Evolutionary conservation across 2,329 filamentous ascomycete genomes (phyloP), one percentile per base, ranked within the genome.

Genomic region (Rutstroemia sp.): DNA sequence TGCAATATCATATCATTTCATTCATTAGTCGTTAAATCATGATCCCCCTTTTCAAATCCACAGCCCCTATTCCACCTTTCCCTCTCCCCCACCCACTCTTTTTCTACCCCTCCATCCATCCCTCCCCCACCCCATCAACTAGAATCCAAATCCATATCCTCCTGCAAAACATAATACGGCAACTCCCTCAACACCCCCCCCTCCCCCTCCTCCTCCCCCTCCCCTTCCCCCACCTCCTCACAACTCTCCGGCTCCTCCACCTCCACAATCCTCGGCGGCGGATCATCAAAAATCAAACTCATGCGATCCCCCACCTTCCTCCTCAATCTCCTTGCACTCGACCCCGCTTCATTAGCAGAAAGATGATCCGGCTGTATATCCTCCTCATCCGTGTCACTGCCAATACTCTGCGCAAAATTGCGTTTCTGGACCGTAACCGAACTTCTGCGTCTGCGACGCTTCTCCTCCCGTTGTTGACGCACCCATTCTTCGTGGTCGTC

Each of bases 251-350:
- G 66, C 51, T 70, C 68, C 19, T 69, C 67, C 48, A 64, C 61
- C 56, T 70, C 68, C 4, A 65, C 63, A 51, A 70, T 70, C 37
- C 66, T 58, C 25, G 66, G 62, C 1, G 68, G 68, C 2, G 67
- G 68, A 56, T 69, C 68, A 47, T 70, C 68, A 56, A 69, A 69
- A 12, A 68, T 63, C 12, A 70, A 54, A 56, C 68, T 69, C 19
- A 57, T 56, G 42, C 67, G 50, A 37, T 69, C 64, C 2, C 61
- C 65, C n/a, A 61, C 61, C 7, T 68, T 70, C 45, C 68, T 60
- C 44, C 68, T 54, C 34, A 70, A 54, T 56, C 68, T 63, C 37
- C 68, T 60, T n/a, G 66, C 67, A 59, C 64, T 69, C 14, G 61
- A 62, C 16, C 67, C 66, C 12, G 61, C 65, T 34, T 69, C 67